phyloP scores from a whole-genome alignment of 2,329 filamentous ascomycete genomes.

The Colletotrichum chlorophyti region DNA sequence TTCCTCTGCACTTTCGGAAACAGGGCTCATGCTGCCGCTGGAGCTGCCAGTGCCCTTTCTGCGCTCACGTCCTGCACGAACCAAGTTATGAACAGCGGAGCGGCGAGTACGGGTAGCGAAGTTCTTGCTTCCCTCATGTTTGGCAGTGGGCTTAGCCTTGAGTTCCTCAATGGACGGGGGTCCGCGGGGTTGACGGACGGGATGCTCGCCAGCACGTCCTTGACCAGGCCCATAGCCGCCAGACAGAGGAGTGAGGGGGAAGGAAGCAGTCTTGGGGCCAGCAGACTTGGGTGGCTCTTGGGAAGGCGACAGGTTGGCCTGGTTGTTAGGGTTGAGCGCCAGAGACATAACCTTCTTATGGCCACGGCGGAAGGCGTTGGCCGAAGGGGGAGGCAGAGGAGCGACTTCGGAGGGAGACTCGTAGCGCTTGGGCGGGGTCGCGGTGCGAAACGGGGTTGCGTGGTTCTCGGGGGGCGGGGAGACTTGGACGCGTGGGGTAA shows the following conservation, averaged over 20 bases:
- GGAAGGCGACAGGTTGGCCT: conserved; percentile 50
- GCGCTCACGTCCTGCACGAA: conserved; percentile 87
- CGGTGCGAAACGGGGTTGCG: conserved; percentile 63
- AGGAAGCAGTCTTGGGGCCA: conserved; percentile 78
- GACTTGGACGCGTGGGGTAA: conserved; percentile 80
- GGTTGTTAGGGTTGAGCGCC: conserved; percentile 59
- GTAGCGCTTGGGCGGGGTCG: conserved; percentile 69
- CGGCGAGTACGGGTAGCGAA: conserved; percentile 92
- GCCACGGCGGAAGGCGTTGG: conserved; percentile 89
- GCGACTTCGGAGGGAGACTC: conserved; percentile 71
- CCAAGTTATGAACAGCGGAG: conserved; percentile 88
- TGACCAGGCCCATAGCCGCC: conserved; percentile 94
- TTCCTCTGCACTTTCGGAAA: conserved; percentile 76
- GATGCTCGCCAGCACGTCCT: conserved; percentile 91
- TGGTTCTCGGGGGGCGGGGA: conserved; percentile 76
- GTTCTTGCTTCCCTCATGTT: conserved; percentile 96
- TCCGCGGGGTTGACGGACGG: conserved; percentile 88
- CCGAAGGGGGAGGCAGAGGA: conserved; percentile 85
- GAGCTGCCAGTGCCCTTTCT: conserved; percentile 77
- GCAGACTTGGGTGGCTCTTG: conserved; percentile 61
- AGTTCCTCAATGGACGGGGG: conserved; percentile 93
- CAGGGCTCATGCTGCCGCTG: conserved; percentile 83
- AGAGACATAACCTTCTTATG: conserved; percentile 91
- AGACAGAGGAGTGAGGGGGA: conserved; percentile 81
- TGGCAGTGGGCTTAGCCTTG: conserved; percentile 85